These are phyloP conservation scores for Grosmannia serpens DNA, from an alignment of 2,329 filamentous ascomycete genomes.

Conservation along the genomic window DNA sequence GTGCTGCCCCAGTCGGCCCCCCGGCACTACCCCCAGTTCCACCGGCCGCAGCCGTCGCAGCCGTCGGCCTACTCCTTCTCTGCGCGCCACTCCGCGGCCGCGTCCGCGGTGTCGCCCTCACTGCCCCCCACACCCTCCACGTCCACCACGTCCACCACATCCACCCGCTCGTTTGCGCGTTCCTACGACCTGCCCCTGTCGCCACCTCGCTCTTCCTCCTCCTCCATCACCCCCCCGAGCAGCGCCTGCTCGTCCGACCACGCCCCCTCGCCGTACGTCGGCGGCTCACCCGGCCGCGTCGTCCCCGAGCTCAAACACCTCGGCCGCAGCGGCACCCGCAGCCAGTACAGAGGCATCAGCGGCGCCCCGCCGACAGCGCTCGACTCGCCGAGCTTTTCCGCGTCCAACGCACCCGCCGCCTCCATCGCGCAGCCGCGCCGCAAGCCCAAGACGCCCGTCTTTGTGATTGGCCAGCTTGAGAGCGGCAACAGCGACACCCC, in stretches of 20 bases:
- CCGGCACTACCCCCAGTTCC: slow-evolving; percentile 6
- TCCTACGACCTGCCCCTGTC: background rate
- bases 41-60: slow-evolving; percentile 2
- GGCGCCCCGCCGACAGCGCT: slow-evolving; percentile 11
- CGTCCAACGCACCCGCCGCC: background rate
- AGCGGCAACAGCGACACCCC: slow-evolving; percentile 11
- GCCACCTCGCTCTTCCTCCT: slow-evolving; percentile 3
- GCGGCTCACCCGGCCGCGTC: slow-evolving; percentile 6
- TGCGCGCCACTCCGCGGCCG: slow-evolving; percentile 5
- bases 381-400: slow-evolving; percentile 10
- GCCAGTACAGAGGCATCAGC: slow-evolving; percentile 2
- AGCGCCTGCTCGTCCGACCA: background rate
- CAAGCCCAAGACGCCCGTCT: slow-evolving; percentile 40
- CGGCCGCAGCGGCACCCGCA: slow-evolving; percentile 1
- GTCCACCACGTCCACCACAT: background rate
- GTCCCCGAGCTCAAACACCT: slow-evolving; percentile 27
- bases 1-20: background rate
- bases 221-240: slow-evolving; percentile 2
- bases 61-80: background rate
- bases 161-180: slow-evolving; percentile 2
- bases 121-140: too few species aligned
- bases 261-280: background rate
- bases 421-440: slow-evolving; percentile 24
- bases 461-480: slow-evolving; percentile 38
- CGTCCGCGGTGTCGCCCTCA: too few species aligned